A percentile compares a stretch with the other conserved stretches of the same genome.
These are phyloP conservation scores for Rubroshorea leprosula DNA, from an alignment of 345 rosid species.

Conservation along the genomic window DNA sequence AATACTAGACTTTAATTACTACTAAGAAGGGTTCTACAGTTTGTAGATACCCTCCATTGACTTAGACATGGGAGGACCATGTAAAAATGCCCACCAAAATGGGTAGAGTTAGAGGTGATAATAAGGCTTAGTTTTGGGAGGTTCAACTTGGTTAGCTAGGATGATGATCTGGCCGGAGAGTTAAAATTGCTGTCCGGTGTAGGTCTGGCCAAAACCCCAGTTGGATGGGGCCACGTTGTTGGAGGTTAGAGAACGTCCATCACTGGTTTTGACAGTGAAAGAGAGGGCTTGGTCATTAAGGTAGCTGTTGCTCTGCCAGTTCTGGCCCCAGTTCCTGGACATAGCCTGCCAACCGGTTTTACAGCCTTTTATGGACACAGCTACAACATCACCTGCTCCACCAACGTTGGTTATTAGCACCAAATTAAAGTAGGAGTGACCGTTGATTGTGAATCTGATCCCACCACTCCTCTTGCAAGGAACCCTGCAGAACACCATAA, in stretches of 20 bases:
- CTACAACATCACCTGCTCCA: conserved; percentile 29
- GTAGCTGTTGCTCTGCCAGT: conserved; percentile 13
- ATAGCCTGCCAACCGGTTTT: conserved; percentile 25
- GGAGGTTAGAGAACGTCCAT: conserved; percentile 9
- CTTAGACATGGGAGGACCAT: neutral
- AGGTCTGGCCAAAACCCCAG: conserved; percentile 13
- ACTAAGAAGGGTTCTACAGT: neutral
- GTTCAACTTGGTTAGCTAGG: neutral
- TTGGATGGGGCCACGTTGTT: conserved; percentile 12
- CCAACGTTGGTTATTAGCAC: conserved; percentile 32
- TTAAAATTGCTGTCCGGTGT: conserved; percentile 4
- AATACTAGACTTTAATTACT: neutral
- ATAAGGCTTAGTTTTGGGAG: neutral
- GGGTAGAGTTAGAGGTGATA: neutral
- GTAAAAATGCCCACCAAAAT: neutral
- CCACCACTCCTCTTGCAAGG: conserved; percentile 27
- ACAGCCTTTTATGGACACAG: conserved; percentile 26
- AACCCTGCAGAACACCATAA: conserved; percentile 13
- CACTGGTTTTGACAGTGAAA: conserved; percentile 12
- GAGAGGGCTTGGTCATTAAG: conserved; percentile 11
- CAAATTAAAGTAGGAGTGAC: conserved; percentile 33
- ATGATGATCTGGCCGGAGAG: too few relatives aligned
- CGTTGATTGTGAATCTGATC: conserved; percentile 31
- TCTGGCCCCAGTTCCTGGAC: conserved; percentile 37
- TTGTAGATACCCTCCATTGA: neutral